Evolutionary conservation across 306 rosid genomes (phyloP), one percentile per base, ranked within the genome.

Genomic region (Ammopiptanthus mongolicus): DNA sequence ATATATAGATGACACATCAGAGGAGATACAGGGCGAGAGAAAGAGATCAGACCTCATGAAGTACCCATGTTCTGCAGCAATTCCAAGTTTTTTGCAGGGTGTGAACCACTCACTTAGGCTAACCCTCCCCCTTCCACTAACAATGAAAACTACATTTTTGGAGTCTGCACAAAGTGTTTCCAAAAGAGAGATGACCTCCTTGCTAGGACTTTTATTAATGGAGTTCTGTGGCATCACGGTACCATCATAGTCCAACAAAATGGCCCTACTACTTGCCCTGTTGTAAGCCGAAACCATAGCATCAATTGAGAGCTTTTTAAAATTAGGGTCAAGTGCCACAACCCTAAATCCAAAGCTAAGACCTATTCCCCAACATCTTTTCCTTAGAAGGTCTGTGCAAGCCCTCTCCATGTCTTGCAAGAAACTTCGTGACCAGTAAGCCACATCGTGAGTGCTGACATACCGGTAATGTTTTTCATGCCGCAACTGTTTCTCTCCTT

Each of bases 1-100:
- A 11, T 28, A 57, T 50, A 46, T 9, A 22, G 41, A 60, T 77
- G 57, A 10, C 3, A 64, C 23, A 8, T 65, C 33, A 21, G 47
- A 55, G 50, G 65, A 58, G 51, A 53, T 13, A 33, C 19, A 47
- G 8, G 3, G 65, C 48, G 71, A 66, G 71, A 19, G 50, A 36
- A 51, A 14, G 68, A 60, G 69, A 41, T 7, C 84, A 55, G n/a
- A 91, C 97, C 97, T 89, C 75, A 89, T 59, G 79, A 87, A 87
- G 71, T 84, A 91, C 53, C 97, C 94, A 81, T 91, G 94, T 80
- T 91, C 92, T 17, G 97, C 97, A 1, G 97, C 97, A 77, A 89
- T 84, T 82, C 97, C 92, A 74, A 91, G 90, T 46, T 83, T 89
- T 83, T 74, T 50, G 77, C 90, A 89, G 11, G 94, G 86, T 66